Conservation (phyloP, 2,329 filamentous ascomycete species). For the Paracoccidioides lutzii region DNA sequence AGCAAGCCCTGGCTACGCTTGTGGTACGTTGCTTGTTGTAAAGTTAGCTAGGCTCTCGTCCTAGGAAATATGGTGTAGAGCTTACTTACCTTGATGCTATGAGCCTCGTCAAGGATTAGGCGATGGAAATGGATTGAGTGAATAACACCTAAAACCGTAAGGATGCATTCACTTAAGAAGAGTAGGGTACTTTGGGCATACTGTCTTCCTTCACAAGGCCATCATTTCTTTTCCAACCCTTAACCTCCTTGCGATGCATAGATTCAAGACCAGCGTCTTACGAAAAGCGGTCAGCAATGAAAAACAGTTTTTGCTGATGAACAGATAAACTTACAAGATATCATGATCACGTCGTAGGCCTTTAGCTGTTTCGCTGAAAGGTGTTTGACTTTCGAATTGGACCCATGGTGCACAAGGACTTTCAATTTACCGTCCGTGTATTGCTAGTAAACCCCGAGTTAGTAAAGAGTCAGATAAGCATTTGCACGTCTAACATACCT, state of each 20-base stretch:
- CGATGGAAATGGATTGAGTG: slow-evolving; percentile 82
- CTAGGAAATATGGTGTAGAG: not conserved
- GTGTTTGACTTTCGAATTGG: slow-evolving; percentile 68
- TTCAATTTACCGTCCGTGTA: slow-evolving; percentile 84
- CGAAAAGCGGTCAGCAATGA: not conserved
- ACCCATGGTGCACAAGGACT: slow-evolving; percentile 80
- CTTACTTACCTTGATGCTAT: slow-evolving; percentile 67
- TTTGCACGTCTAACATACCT: slow-evolving; percentile 33
- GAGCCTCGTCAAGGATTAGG: slow-evolving; percentile 85
- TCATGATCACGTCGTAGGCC: slow-evolving; percentile 86
- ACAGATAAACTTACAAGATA: slow-evolving; percentile 62
- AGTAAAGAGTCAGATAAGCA: not conserved
- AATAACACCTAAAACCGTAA: slow-evolving; percentile 46
- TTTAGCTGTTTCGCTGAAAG: slow-evolving; percentile 63
- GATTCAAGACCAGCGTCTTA: slow-evolving; percentile 60
- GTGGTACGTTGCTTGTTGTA: slow-evolving; percentile 49
- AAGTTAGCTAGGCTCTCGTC: not conserved
- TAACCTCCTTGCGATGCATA: slow-evolving; percentile 80
- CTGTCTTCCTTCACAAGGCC: slow-evolving; percentile 67
- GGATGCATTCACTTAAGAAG: not conserved
- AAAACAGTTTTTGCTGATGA: not conserved
- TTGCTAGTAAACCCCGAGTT: slow-evolving; percentile 17
- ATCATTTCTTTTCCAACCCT: slow-evolving; percentile 71
- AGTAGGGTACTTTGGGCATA: slow-evolving; percentile 15
- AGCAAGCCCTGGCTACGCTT: slow-evolving; percentile 88